Conservation (phyloP, 495 filamentous ascomycete species). For the Podospora tetraspora region DNA sequence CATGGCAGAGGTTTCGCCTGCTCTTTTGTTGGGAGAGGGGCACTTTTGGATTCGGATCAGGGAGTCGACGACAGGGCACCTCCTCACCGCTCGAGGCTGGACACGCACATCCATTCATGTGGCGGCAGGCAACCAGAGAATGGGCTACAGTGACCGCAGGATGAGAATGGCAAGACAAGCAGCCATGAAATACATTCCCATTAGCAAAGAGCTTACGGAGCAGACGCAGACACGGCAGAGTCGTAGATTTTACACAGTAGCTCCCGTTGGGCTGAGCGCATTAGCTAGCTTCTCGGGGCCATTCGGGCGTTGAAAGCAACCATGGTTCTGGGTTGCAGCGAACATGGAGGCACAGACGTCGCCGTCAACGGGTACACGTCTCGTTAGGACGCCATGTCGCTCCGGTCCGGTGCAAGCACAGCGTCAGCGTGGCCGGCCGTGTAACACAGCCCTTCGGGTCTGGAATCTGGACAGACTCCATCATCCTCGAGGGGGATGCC, state of each 20-base stretch:
- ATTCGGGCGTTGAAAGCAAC: slow-evolving; percentile 16
- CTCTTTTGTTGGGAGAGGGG: not conserved
- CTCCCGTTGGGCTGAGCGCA: slow-evolving; percentile 32
- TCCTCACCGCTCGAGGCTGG: not conserved
- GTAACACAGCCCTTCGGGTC: not conserved
- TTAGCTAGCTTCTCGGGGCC: slow-evolving; percentile 8
- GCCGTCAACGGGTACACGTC: not conserved
- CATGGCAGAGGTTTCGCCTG: not conserved
- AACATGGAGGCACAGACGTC: not conserved
- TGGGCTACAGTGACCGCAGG: not conserved
- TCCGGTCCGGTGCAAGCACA: not conserved
- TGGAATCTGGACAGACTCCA: not conserved
- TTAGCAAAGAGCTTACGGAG: slow-evolving; percentile 8
- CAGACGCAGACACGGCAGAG: not conserved
- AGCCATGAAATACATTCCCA: not conserved
- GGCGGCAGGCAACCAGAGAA: not conserved
- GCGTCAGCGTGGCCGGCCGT: not conserved
- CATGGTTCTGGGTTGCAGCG: slow-evolving; percentile 6
- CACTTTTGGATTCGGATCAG: not conserved
- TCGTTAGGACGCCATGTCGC: not conserved
- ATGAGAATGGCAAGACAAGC: not conserved
- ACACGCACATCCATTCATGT: too few species aligned
- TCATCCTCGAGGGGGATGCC: slow-evolving; percentile 7
- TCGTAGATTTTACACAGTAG: slow-evolving; percentile 24
- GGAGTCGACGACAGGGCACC: not conserved